Evolutionary conservation across 495 filamentous ascomycete genomes (phyloP), one percentile per base, ranked within the genome.

Genomic region (Choiromyces venosus): DNA sequence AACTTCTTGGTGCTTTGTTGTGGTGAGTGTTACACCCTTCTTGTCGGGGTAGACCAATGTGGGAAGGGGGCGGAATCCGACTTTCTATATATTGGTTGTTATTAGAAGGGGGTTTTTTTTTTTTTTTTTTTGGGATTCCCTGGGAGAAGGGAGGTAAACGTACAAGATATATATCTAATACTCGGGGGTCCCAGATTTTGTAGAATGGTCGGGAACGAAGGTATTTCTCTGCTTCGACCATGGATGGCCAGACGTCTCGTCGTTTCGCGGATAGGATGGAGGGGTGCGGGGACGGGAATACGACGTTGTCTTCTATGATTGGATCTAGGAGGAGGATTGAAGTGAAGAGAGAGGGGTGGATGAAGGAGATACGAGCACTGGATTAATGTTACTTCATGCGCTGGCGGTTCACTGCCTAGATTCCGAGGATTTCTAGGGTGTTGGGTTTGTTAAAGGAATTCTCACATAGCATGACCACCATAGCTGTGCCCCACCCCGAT

Each of bases 401-500:
- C 19, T 52, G 1, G 10, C 35, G 14, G 56, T 16, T 67, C 5
- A 4, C 33, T 56, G 29, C 14, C 19, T 14, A 18, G 36, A 40
- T 35, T 25, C 25, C 29, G 25, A 56, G 44, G 65, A 10, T 37
- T 38, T 36, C 29, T 9, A 38, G 46, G n/a, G 16, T 38, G 21
- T 9, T 72, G 25, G 14, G 14, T 25, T 35, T 8, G 19, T 39
- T 10, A 37, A 25, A 14, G 73, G 4, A 87, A 81, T 70, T 87
- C 84, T 71, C 84, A 82, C 74, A 93, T 86, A 68, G 91, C 87
- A 80, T 87, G 87, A 73, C 87, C 94, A 76, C 95, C 95, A 86
- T 93, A 91, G 81, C 91, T 94, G 83, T 99, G 95, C 33, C 95
- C 95, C 4, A 99, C 81, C 38, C 94, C 95, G 71, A 97, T 83